Evolutionary conservation across 2,329 filamentous ascomycete genomes (phyloP).

Genomic region (Penicillium sp.): DNA sequence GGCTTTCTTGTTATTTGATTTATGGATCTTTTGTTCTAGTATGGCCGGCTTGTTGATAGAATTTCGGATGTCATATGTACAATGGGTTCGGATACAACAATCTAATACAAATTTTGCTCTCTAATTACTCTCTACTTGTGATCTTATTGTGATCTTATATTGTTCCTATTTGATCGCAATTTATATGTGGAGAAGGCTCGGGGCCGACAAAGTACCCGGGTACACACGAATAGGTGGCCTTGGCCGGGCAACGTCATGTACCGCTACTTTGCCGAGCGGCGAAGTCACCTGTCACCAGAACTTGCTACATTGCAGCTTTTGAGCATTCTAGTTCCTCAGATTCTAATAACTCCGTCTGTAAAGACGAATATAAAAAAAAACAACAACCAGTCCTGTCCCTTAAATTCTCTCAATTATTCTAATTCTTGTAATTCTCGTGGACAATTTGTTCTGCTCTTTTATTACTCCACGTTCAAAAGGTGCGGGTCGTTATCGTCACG

Average conservation of each 20-base stretch:
- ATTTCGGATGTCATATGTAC: constrained; percentile 13
- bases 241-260: constrained; percentile 20
- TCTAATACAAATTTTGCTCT: constrained; percentile 2
- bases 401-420: neutral
- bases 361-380: neutral
- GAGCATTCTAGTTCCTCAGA: constrained; percentile 6
- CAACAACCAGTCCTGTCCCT: neutral
- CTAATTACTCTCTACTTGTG: neutral
- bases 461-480: constrained; percentile 5
- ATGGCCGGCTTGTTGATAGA: constrained; percentile 17
- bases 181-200: neutral
- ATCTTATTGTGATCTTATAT: neutral
- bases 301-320: constrained; percentile 7
- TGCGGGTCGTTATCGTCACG: constrained; percentile 26
- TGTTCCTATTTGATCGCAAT: neutral
- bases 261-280: constrained; percentile 22
- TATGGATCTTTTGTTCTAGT: neutral
- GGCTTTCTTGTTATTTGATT: neutral
- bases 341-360: neutral
- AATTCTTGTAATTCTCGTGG: neutral
- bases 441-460: neutral
- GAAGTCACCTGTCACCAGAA: constrained; percentile 24
- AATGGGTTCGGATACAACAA: constrained; percentile 7
- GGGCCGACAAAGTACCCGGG: constrained; percentile 4
- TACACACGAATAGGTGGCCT: constrained; percentile 7